Base-by-base conservation (phyloP, 768 basidiomycete genomes). In the Suillus subluteus region DNA sequence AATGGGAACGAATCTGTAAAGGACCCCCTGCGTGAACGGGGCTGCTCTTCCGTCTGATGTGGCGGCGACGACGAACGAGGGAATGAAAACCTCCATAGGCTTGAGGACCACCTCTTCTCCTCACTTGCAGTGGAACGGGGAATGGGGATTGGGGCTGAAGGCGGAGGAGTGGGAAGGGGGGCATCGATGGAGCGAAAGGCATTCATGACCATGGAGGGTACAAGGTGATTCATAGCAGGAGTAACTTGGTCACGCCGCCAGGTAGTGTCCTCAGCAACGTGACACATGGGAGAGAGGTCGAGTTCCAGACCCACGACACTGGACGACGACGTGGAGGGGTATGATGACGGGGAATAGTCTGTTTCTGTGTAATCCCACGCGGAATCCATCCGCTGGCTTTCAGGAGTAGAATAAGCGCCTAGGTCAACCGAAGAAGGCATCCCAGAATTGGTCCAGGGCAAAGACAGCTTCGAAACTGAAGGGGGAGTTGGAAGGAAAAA, bases 321-420 rank as follows among this genome's bases (percentile, higher is more conserved):
- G 68, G 68, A 72, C 65, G 75, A 79, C 41, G 79, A 78, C 26
- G 78, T 76, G 40, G 83, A 80, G 9, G 84, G 82, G 69, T 85
- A 85, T 63, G 78, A 78, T 4, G 86, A 86, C 21, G 81, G 74
- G 13, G 80, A 80, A 54, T 67, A 86, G 80, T 84, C 81, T 26
- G 81, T 81, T 58, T 81, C 80, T 16, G 82, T 78, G 54, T 79
- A 79, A 40, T 80, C 79, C 86, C 86, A 88, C 6, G 79, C 73
- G 43, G 83, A 79, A 70, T 88, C 85, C 74, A 84, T 84, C 76
- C 85, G 85, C 64, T 82, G 81, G 59, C 81, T 83, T n/a, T 77
- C 79, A 15, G 79, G 79, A 15, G 83, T 83, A 66, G 71, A 81
- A 69, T 81, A 76, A 55, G 73, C 72, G 61, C 80, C 74, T 40